A percentile compares a stretch with the other conserved stretches of the same genome.
These are phyloP conservation scores for Paragyromitra xinjiangensis DNA, from an alignment of 495 filamentous ascomycete species.

Conservation along the genomic window DNA sequence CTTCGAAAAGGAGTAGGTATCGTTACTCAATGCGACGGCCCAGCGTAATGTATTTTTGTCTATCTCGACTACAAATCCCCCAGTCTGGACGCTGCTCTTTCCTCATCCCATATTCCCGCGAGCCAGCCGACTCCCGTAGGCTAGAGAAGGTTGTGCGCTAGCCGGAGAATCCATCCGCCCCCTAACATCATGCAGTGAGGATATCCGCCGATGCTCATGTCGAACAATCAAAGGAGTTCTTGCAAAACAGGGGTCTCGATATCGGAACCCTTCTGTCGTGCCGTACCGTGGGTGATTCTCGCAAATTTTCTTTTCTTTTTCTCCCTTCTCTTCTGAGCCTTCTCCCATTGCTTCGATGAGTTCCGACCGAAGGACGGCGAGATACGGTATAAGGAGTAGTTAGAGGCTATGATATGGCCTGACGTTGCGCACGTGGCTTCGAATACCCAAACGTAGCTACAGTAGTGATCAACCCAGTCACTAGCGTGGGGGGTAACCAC, in stretches of 20 bases:
- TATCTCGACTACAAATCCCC: background rate
- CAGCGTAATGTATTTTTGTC: background rate
- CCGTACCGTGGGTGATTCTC: background rate
- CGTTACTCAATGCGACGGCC: background rate
- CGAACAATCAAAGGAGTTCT: background rate
- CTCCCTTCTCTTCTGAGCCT: background rate
- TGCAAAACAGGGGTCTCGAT: background rate
- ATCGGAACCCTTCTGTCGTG: background rate
- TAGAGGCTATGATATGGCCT: conserved; percentile 1
- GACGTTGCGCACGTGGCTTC: conserved; percentile 5
- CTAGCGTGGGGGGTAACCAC: background rate
- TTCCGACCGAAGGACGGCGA: background rate
- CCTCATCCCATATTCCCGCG: conserved; percentile 7
- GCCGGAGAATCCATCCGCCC: conserved; percentile 9
- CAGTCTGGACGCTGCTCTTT: background rate
- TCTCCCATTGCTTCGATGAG: background rate
- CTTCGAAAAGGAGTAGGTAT: background rate
- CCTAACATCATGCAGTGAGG: background rate
- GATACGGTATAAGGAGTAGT: background rate
- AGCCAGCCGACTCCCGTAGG: conserved; percentile 5
- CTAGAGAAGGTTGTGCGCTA: conserved; percentile 14
- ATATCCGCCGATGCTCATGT: background rate
- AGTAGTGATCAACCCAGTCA: background rate
- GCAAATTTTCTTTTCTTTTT: too few relatives aligned
- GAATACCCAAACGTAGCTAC: background rate